Evolutionary conservation across 2,329 filamentous ascomycete genomes (phyloP), one percentile per base, ranked within the genome.

Genomic region (Cladosporium austrohemisphaericum): DNA sequence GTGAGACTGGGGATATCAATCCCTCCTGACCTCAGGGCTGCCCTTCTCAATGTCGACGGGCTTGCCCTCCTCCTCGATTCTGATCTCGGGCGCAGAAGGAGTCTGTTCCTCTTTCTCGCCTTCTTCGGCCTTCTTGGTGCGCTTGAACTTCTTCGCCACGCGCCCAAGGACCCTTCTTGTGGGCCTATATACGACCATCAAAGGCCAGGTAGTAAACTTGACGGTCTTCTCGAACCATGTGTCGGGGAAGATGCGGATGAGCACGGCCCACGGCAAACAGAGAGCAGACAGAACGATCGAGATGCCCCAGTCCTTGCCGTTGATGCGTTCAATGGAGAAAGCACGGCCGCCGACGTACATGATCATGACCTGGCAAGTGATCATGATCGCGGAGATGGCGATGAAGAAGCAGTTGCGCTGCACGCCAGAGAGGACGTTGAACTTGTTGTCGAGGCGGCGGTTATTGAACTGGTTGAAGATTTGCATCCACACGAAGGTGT

Each of bases 401-500:
- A 95, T 80, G 73, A 97, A 97, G 76, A 94, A 95, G 71, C 78
- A 86, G 68, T 97, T 97, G 65, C 80, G 80, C 23, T 78, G 78
- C 52, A 97, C 79, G 49, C 89, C 89, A 65, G 95, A 91, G 54
- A 97, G 92, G 55, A 97, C 90, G 70, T 97, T 97, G 76, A 95
- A 91, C 49, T 83, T 80, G 71, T 97, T 97, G 68, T 97, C 92
- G 48, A 97, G 77, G 8, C 92, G 89, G 52, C 92, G 88, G 71
- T 95, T 95, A 74, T 97, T 97, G 79, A 94, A 88, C 66, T 95
- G 86, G 70, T 97, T 97, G 75, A 97, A 97, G 60, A 97, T 94
- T 62, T 97, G 92, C 91, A 97, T 96, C 92, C 92, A 97, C 48
- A 96, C 92, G 65, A 97, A 97, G 0, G 89, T 93, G 74, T 97